Conservation (phyloP, 2,329 filamentous ascomycete species). For the Leptographium radiaticola region DNA sequence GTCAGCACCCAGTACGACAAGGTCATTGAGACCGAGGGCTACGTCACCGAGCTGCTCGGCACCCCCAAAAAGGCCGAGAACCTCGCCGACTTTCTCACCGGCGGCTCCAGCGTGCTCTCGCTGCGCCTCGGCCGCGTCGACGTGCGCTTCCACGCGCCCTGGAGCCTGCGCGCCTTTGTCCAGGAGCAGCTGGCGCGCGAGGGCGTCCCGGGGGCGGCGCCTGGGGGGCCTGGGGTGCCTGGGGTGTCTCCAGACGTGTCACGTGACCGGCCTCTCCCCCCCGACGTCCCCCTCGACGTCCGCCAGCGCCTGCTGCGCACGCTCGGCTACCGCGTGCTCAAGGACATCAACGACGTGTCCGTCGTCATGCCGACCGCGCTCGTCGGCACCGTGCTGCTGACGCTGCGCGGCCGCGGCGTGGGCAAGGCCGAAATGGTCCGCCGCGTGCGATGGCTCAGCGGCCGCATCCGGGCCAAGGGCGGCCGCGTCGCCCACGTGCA, state of each 20-base stretch:
- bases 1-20: conserved; percentile 98
- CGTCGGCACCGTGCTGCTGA: conserved; percentile 86
- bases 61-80: conserved; percentile 96
- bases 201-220: not conserved
- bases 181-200: conserved; percentile 55
- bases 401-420: conserved; percentile 80
- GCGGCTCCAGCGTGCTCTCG: conserved; percentile 73
- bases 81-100: conserved; percentile 73
- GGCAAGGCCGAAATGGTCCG: conserved; percentile 76
- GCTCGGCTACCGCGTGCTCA: conserved; percentile 81
- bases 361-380: conserved; percentile 97
- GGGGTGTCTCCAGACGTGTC: not conserved
- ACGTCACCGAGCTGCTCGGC: conserved; percentile 85
- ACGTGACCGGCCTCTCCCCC: no score
- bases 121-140: conserved; percentile 84
- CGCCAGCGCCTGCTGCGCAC: conserved; percentile 68
- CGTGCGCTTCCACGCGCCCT: conserved; percentile 90
- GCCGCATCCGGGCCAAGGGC: conserved; percentile 70
- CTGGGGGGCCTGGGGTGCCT: not conserved
- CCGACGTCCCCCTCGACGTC: conserved; percentile 29
- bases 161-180: conserved; percentile 77
- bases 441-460: conserved; percentile 80
- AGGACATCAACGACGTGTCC: conserved; percentile 89
- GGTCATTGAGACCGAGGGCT: conserved; percentile 94
- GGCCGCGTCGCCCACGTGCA: conserved; percentile 91